Evolutionary conservation across 306 rosid species (phyloP).

Genomic region (Myrica gale): DNA sequence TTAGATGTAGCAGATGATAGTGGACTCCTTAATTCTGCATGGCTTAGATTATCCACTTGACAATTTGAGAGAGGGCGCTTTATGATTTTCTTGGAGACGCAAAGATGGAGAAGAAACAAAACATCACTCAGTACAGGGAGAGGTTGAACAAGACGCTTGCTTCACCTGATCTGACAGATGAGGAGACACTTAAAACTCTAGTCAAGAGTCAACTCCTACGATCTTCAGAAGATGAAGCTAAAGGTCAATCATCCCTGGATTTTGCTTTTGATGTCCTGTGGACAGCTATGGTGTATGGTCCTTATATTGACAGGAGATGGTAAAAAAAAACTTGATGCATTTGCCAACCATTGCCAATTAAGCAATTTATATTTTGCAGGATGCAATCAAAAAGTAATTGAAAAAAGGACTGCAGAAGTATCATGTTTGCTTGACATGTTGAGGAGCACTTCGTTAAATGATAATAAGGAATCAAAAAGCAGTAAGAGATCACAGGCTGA

Average conservation of each 20-base stretch:
- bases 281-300: background rate
- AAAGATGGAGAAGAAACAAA: conserved; percentile 58
- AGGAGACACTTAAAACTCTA: conserved; percentile 49
- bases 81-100: conserved; percentile 31
- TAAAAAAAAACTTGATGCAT: conserved; percentile 3
- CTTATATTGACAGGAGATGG: background rate
- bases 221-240: conserved; percentile 41
- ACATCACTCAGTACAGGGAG: conserved; percentile 70
- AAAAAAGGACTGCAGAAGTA: conserved; percentile 54
- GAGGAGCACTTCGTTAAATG: conserved; percentile 64
- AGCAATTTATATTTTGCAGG: conserved; percentile 42
- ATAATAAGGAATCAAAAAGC: conserved; percentile 32
- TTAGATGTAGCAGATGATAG: conserved; percentile 25
- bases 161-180: conserved; percentile 60
- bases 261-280: conserved; percentile 19
- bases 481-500: conserved; percentile 41
- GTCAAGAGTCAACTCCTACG: conserved; percentile 58
- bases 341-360: conserved; percentile 4
- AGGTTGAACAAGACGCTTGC: conserved; percentile 70
- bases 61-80: conserved; percentile 28
- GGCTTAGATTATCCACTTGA: conserved; percentile 11
- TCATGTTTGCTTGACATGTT: conserved; percentile 77
- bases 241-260: conserved; percentile 42
- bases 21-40: conserved; percentile 16
- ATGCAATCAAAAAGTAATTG: conserved; percentile 45